These are phyloP conservation scores for Solanum verrucosum DNA, from an alignment of 257 asterid species.

Conservation along the genomic window DNA sequence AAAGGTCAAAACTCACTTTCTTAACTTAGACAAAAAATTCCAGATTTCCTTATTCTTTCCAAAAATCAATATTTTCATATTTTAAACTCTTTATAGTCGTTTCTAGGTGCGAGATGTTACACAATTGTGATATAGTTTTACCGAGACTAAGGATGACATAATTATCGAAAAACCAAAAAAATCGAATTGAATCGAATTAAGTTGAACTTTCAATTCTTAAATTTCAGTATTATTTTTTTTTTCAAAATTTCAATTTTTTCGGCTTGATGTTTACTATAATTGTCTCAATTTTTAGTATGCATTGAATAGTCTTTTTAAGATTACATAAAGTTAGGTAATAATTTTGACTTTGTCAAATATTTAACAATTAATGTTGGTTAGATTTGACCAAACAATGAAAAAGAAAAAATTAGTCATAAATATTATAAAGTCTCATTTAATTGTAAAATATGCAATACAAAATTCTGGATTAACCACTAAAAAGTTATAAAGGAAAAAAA, in stretches of 20 bases:
- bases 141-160: background rate
- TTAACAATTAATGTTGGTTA: background rate
- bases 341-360: background rate
- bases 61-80: no score
- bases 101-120: no score
- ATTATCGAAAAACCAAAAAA: accelerated
- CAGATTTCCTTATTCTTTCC: no score
- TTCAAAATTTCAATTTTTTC: no score
- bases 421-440: background rate
- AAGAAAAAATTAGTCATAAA: background rate
- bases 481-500: background rate
- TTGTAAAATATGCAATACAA: background rate
- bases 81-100: no score
- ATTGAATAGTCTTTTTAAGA: background rate
- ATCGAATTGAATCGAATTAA: no score
- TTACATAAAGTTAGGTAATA: background rate
- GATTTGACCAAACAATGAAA: background rate
- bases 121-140: background rate
- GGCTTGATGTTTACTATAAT: no score
- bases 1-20: no score
- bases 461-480: background rate
- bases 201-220: no score
- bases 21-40: no score
- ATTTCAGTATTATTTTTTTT: no score
- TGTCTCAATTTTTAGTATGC: background rate